Conservation (phyloP, 1,284 basidiomycete species). For the Cutaneotrichosporon cavernicola region DNA sequence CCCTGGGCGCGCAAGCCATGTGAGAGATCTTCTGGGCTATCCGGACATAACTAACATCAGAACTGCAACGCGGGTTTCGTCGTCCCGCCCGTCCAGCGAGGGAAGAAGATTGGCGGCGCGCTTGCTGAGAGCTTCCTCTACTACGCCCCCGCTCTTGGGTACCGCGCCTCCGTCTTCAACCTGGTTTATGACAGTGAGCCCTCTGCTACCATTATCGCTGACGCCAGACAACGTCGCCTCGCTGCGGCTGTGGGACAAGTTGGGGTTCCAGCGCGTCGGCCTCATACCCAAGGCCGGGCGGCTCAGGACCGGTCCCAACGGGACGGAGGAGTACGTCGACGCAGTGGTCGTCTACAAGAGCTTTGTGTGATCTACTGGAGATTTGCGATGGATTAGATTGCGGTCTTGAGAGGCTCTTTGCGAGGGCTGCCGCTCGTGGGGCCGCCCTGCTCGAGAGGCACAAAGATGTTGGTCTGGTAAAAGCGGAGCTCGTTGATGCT, state of each 20-base stretch:
- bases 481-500: slow-evolving; percentile 55
- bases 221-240: slow-evolving; percentile 55
- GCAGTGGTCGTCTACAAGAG: slow-evolving; percentile 82
- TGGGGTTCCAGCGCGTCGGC: slow-evolving; percentile 79
- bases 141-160: slow-evolving; percentile 70
- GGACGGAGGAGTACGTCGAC: slow-evolving; percentile 81
- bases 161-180: slow-evolving; percentile 88
- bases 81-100: slow-evolving; percentile 67
- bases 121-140: slow-evolving; percentile 78
- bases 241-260: slow-evolving; percentile 75
- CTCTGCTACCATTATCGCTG: not conserved
- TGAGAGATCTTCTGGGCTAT: slow-evolving; percentile 53
- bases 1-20: slow-evolving; percentile 87
- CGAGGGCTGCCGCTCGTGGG: not conserved
- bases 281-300: slow-evolving; percentile 80
- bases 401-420: slow-evolving; percentile 30
- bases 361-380: slow-evolving; percentile 55
- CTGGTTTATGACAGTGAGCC: slow-evolving; percentile 81
- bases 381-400: slow-evolving; percentile 23
- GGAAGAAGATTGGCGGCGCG: slow-evolving; percentile 67
- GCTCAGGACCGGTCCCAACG: slow-evolving; percentile 62
- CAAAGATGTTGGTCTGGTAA: slow-evolving; percentile 53
- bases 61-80: slow-evolving; percentile 71
- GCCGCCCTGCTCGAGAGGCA: slow-evolving; percentile 32
- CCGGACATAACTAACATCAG: slow-evolving; percentile 9